Conservation (phyloP, 2,329 filamentous ascomycete genomes). For the Ascomycota sp. region DNA sequence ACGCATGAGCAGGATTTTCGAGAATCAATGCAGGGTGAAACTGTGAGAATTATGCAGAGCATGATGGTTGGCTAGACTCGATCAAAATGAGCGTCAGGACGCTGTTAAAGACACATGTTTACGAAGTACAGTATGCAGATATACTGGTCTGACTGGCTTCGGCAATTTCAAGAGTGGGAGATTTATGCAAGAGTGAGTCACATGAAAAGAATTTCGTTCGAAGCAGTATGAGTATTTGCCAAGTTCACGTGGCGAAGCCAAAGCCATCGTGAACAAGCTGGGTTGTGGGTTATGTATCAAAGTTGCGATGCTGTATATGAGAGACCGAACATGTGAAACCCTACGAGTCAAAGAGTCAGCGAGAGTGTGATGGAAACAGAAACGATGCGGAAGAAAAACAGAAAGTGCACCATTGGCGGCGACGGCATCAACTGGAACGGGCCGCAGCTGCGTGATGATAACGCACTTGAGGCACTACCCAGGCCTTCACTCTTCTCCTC, state of each 20-base stretch:
- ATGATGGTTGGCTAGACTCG: slow-evolving; percentile 5
- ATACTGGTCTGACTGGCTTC: neutral
- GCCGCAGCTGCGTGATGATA: slow-evolving; percentile 26
- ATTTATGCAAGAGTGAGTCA: too few relatives aligned
- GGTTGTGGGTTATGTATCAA: slow-evolving; percentile 39
- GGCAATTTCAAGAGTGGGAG: too few relatives aligned
- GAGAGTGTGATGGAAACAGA: too few relatives aligned
- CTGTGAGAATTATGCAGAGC: slow-evolving; percentile 7
- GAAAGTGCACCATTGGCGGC: slow-evolving; percentile 18
- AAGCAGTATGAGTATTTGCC: too few relatives aligned
- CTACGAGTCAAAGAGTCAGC: slow-evolving; percentile 16
- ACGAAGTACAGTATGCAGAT: neutral
- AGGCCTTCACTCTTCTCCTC: too few relatives aligned
- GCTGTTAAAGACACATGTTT: neutral
- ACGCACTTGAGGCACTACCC: slow-evolving; percentile 24
- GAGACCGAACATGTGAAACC: slow-evolving; percentile 53
- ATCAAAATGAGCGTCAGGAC: neutral
- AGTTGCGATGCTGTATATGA: slow-evolving; percentile 44
- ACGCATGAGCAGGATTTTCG: slow-evolving; percentile 12
- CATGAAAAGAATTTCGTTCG: too few relatives aligned
- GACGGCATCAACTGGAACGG: slow-evolving; percentile 27
- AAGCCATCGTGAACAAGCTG: too few relatives aligned
- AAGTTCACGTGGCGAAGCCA: too few relatives aligned
- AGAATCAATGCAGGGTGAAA: slow-evolving; percentile 8
- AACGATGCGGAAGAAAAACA: neutral